Evolutionary conservation across 306 rosid genomes (phyloP).

Genomic region (Prunus armeniaca): DNA sequence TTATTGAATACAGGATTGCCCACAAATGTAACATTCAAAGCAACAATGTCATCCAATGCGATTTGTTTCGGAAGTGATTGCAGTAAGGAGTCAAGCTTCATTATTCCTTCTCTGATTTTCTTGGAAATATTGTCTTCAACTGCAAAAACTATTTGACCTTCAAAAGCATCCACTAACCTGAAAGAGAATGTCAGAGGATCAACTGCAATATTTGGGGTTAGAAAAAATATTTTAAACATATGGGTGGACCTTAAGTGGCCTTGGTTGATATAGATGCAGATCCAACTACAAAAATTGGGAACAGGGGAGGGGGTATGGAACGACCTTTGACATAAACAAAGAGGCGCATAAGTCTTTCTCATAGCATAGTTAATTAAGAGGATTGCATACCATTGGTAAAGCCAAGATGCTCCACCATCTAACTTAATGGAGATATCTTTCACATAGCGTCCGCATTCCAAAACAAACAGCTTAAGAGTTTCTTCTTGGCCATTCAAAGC

Average conservation of each 20-base stretch:
- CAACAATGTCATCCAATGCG: conserved; percentile 41
- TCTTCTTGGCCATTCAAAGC: conserved; percentile 64
- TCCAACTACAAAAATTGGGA: neutral
- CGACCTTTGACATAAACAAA: neutral
- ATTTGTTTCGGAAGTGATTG: conserved; percentile 65
- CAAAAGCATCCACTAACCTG: conserved; percentile 67
- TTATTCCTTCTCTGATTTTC: conserved; percentile 63
- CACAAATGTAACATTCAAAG: conserved; percentile 64
- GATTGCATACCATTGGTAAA: conserved; percentile 72
- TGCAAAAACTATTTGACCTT: conserved; percentile 54
- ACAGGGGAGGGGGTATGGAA: neutral
- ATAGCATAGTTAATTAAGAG: conserved; percentile 24
- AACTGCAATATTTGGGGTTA: neutral
- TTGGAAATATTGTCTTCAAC: conserved; percentile 62
- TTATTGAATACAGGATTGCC: conserved; percentile 55
- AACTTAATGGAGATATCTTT: conserved; percentile 55
- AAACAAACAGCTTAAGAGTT: conserved; percentile 50
- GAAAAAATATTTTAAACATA: neutral
- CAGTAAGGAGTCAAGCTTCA: conserved; percentile 46
- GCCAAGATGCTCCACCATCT: conserved; percentile 90
- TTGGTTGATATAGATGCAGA: neutral
- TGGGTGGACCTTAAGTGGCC: neutral
- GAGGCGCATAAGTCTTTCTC: conserved; percentile 1
- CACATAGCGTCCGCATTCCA: conserved; percentile 67
- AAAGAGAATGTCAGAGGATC: conserved; percentile 15